Percentiles rank a stretch among this genome's conserved stretches.
Evolutionary conservation across 176 grass and related monocot genomes (phyloP).

Genomic region (Raddia distichophylla): DNA sequence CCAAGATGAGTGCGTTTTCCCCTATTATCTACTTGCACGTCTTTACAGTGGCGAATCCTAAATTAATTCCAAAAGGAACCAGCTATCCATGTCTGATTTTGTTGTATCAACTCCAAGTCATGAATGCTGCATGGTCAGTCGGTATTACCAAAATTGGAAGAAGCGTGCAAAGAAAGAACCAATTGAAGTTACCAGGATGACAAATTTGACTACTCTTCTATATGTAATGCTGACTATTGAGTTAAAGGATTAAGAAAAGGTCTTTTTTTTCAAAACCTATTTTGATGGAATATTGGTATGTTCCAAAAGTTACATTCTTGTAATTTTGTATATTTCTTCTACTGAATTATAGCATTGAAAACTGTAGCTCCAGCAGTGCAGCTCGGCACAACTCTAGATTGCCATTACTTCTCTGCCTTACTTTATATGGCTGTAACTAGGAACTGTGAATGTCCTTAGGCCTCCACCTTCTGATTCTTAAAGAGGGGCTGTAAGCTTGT

Average conservation of each 20-base stretch:
- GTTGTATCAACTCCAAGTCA: background rate
- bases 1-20: background rate
- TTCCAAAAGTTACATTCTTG: background rate
- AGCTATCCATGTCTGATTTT: background rate
- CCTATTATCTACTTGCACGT: too few species aligned
- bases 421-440: background rate
- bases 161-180: background rate
- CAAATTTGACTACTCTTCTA: background rate
- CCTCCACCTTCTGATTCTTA: background rate
- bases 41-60: too few species aligned
- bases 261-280: background rate
- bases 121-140: background rate
- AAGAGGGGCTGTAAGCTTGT: conserved; percentile 5
- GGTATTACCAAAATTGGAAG: background rate
- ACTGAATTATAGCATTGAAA: background rate
- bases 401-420: background rate
- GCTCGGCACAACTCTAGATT: background rate
- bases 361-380: background rate
- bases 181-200: background rate
- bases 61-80: background rate
- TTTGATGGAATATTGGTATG: background rate
- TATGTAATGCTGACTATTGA: background rate
- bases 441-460: background rate
- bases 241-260: background rate
- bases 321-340: background rate